Percentiles rank a stretch among this genome's conserved stretches.
Conservation (phyloP, 2,329 filamentous ascomycete species). For the Lecanicillium sp. region DNA sequence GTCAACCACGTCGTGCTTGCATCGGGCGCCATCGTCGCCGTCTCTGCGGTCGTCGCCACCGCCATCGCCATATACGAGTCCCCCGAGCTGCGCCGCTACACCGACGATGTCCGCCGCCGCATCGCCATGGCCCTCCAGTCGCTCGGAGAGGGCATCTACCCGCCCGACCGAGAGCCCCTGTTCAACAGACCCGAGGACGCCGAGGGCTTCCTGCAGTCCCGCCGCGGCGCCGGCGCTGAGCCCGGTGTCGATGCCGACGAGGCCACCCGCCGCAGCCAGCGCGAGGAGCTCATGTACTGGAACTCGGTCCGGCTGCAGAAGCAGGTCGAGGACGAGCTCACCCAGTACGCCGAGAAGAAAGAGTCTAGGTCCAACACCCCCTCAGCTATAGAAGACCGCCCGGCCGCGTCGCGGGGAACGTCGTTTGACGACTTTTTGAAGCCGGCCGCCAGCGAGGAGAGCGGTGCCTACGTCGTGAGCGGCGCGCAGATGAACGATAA, state of each 20-base stretch:
- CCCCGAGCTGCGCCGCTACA: constrained; percentile 56
- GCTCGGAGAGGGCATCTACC: constrained; percentile 51
- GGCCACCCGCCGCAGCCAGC: constrained; percentile 53
- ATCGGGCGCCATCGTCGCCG: constrained; percentile 53
- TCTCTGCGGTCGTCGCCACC: constrained; percentile 51
- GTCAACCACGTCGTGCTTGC: constrained; percentile 49
- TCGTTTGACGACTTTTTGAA: constrained; percentile 56
- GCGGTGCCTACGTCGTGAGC: constrained; percentile 53
- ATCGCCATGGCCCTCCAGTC: constrained; percentile 55
- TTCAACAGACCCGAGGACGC: constrained; percentile 64
- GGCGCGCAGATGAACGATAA: constrained; percentile 42
- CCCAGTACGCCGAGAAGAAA: constrained; percentile 17
- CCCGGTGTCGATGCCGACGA: constrained; percentile 56
- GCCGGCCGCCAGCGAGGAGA: constrained; percentile 44
- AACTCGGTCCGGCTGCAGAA: constrained; percentile 50
- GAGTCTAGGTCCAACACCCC: constrained; percentile 12
- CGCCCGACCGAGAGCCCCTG: constrained; percentile 43
- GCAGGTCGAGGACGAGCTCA: constrained; percentile 27
- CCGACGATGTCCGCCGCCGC: constrained; percentile 54
- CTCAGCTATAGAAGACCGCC: constrained; percentile 16
- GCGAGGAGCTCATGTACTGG: constrained; percentile 62
- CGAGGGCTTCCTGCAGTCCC: constrained; percentile 54
- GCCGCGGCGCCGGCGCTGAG: constrained; percentile 35
- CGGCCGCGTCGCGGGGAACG: constrained; percentile 25
- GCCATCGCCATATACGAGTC: constrained; percentile 59